phyloP scores from a whole-genome alignment of 169 alveolate species.

The Ichthyophthirius multifiliis region DNA sequence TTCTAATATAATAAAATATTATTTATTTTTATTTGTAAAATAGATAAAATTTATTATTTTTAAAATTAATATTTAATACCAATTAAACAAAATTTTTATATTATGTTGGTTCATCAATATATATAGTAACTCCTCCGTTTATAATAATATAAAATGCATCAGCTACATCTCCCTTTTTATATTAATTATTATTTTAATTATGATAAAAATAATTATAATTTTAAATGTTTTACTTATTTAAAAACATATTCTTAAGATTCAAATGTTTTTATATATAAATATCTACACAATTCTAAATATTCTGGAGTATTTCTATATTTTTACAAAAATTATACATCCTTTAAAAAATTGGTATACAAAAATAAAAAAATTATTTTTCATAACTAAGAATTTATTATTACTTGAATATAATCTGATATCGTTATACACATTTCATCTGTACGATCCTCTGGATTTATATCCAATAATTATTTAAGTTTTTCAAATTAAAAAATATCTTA shows the following conservation, averaged over 20 bases:
- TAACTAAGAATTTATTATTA: not conserved
- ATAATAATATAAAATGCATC: conserved; percentile 42
- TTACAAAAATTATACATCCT: conserved; percentile 12
- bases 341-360: not conserved
- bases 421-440: conserved; percentile 1
- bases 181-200: not conserved
- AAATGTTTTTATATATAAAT: conserved; percentile 8
- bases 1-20: not conserved
- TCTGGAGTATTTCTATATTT: conserved; percentile 10
- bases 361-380: not conserved
- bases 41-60: not conserved
- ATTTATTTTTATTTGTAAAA: not conserved
- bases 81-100: conserved; percentile 15
- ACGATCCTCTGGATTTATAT: conserved; percentile 12
- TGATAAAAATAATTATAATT: not conserved
- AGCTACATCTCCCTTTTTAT: conserved; percentile 23
- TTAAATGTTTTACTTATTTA: not conserved
- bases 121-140: conserved; percentile 24
- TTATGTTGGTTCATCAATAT: conserved; percentile 31
- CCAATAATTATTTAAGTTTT: conserved; percentile 6
- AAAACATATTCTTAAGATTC: conserved; percentile 2
- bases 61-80: not conserved
- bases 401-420: conserved; percentile 22
- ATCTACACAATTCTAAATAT: conserved; percentile 22
- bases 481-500: conserved; percentile 10